Percentiles rank a stretch among this genome's conserved stretches.
Conservation (phyloP, 805 yeast species). For the Debaryomyces prosopidis region DNA sequence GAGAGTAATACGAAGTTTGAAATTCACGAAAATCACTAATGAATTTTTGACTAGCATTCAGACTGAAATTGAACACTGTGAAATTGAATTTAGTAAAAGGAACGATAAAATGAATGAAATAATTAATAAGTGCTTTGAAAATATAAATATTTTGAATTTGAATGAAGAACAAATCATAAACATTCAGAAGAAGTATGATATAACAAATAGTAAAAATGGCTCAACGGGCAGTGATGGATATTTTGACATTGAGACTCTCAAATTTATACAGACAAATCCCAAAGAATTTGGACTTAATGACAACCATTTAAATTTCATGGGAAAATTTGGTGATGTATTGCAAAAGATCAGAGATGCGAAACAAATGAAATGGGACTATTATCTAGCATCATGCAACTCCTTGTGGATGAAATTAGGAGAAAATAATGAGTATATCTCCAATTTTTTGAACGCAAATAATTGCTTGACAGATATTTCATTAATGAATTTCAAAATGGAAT, state of each 20-base stretch:
- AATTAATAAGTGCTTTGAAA: constrained; percentile 24
- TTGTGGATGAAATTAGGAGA: constrained; percentile 63
- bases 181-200: constrained; percentile 30
- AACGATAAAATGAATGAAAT: constrained; percentile 20
- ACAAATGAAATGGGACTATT: constrained; percentile 36
- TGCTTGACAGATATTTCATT: constrained; percentile 50
- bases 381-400: constrained; percentile 40
- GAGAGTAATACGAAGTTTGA: constrained; percentile 33
- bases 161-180: constrained; percentile 32
- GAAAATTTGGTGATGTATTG: constrained; percentile 31
- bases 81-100: constrained; percentile 24
- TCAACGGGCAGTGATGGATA: constrained; percentile 24
- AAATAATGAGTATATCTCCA: constrained; percentile 35
- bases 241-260: constrained; percentile 39
- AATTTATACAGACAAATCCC: constrained; percentile 36
- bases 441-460: constrained; percentile 47
- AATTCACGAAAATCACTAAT: constrained; percentile 36
- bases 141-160: constrained; percentile 28
- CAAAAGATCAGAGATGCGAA: constrained; percentile 30
- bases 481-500: constrained; percentile 53
- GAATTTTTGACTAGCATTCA: constrained; percentile 24
- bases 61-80: constrained; percentile 25
- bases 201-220: constrained; percentile 11
- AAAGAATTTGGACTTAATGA: constrained; percentile 40
- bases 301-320: constrained; percentile 32